Evolutionary conservation across 2,329 filamentous ascomycete genomes (phyloP).

Genomic region (Calonectria multiphialidica): DNA sequence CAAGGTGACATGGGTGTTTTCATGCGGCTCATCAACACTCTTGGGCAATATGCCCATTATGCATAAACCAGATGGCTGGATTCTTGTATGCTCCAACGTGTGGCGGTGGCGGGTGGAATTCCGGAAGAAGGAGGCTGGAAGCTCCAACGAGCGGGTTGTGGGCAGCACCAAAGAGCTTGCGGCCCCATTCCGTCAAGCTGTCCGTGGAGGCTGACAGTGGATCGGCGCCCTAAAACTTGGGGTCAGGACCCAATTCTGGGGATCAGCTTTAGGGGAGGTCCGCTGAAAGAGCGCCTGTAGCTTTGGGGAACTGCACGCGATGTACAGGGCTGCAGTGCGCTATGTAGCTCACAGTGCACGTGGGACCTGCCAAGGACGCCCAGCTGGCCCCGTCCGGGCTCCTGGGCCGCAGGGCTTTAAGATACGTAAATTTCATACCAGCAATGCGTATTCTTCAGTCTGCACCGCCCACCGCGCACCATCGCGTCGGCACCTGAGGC

Average conservation of each 20-base stretch:
- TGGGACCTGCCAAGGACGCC: constrained; percentile 4
- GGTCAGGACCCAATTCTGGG: constrained; percentile 12
- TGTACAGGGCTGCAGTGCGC: constrained; percentile 14
- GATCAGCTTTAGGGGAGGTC: constrained; percentile 13
- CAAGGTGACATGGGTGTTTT: not conserved
- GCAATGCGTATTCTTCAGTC: constrained; percentile 37
- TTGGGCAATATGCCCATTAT: constrained; percentile 12
- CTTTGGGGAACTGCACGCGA: constrained; percentile 9
- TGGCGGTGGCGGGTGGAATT: constrained; percentile 16
- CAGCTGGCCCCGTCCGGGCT: not conserved
- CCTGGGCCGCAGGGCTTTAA: not conserved
- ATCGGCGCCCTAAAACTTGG: constrained; percentile 23
- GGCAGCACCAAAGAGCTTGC: constrained; percentile 1
- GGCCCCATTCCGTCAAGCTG: constrained; percentile 10
- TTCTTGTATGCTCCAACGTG: constrained; percentile 8
- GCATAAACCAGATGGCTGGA: constrained; percentile 18
- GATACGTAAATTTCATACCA: constrained; percentile 41
- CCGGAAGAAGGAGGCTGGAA: constrained; percentile 21
- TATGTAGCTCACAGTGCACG: not conserved
- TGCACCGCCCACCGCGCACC: not conserved
- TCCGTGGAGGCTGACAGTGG: constrained; percentile 20
- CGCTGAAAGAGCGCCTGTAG: constrained; percentile 13
- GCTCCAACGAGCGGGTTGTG: constrained; percentile 3
- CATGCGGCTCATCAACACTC: not conserved
- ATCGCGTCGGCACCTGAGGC: constrained; percentile 33